Conservation (phyloP, 2,329 filamentous ascomycete genomes). For the Penicillium occitanis region DNA sequence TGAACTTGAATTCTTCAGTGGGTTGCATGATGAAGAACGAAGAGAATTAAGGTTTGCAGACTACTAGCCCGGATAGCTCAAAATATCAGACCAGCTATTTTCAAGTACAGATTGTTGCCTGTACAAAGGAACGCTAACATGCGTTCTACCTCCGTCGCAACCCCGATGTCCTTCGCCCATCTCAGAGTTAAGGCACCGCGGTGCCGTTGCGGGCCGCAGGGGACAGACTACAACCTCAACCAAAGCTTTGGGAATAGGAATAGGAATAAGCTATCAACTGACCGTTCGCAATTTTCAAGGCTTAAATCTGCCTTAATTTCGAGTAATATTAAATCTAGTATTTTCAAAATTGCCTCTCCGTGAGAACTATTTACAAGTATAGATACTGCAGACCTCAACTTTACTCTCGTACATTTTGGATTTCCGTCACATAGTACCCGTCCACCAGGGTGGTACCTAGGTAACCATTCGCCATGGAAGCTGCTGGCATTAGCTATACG, state of each 20-base stretch:
- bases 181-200: not conserved
- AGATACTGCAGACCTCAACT: not conserved
- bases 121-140: not conserved
- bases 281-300: not conserved
- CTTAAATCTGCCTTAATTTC: not conserved
- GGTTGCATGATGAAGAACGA: not conserved
- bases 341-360: not conserved
- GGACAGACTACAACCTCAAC: not conserved
- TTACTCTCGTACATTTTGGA: not conserved
- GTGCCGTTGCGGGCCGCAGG: conserved; percentile 3
- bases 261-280: not conserved
- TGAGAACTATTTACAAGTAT: not conserved
- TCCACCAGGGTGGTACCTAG: not conserved
- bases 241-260: not conserved
- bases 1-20: not conserved
- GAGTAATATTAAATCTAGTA: not conserved
- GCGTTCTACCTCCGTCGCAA: not conserved
- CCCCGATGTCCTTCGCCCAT: not conserved
- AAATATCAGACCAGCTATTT: not conserved
- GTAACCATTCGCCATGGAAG: conserved; percentile 1
- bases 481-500: not conserved
- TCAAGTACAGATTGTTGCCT: not conserved
- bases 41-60: not conserved
- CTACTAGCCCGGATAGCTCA: not conserved
- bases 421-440: not conserved